phyloP scores from a whole-genome alignment of 768 basidiomycete species.

The Termitomyces bulborhizus region DNA sequence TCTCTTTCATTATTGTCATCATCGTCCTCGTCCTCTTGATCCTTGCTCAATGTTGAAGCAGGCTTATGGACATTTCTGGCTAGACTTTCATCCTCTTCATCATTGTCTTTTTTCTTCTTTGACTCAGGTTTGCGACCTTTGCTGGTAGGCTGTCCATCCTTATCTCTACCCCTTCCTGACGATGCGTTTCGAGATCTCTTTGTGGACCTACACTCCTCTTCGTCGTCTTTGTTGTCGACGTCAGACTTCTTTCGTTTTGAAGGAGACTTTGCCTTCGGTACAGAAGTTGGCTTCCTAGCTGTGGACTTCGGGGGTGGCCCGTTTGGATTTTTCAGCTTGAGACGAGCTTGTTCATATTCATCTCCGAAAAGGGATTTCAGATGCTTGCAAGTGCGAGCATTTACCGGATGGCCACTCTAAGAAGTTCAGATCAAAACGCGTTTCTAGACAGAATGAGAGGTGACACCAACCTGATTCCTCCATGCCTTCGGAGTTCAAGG shows the following conservation, averaged over 20 bases:
- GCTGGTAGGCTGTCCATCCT: constrained; percentile 15
- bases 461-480: constrained; percentile 22
- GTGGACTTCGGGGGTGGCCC: constrained; percentile 20
- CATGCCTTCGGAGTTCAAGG: constrained; percentile 19
- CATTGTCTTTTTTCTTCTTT: constrained; percentile 16
- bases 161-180: constrained; percentile 13
- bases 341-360: constrained; percentile 39
- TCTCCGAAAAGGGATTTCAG: constrained; percentile 38
- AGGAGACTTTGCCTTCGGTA: constrained; percentile 12
- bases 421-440: not conserved
- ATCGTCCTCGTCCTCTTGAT: constrained; percentile 23
- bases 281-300: constrained; percentile 16
- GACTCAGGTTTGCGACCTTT: constrained; percentile 17
- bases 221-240: constrained; percentile 14
- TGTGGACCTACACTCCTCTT: constrained; percentile 4
- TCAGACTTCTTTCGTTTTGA: constrained; percentile 19
- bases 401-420: constrained; percentile 29
- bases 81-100: constrained; percentile 12
- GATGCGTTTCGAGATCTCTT: constrained; percentile 11
- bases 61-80: constrained; percentile 6
- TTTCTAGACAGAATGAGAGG: not conserved
- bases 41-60: constrained; percentile 16
- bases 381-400: constrained; percentile 46
- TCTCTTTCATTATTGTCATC: constrained; percentile 14
- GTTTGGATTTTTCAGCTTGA: constrained; percentile 35